These are phyloP conservation scores for Penicillium parvum DNA, from an alignment of 495 filamentous ascomycete genomes.

Conservation along the genomic window DNA sequence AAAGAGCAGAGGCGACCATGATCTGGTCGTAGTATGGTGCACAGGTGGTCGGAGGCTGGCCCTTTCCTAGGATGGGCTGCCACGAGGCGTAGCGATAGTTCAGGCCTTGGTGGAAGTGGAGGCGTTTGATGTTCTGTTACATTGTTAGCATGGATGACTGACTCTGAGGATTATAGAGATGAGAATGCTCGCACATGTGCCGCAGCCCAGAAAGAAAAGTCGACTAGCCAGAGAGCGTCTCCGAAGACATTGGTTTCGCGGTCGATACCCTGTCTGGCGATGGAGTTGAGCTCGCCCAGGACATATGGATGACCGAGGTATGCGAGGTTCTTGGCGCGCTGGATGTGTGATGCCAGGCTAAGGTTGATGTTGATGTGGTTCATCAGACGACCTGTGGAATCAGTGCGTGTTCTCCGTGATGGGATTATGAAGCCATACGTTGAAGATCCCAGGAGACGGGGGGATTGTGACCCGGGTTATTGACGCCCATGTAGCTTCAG, in stretches of 20 bases:
- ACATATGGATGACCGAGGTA: slow-evolving; percentile 13
- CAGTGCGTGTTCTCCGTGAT: neutral
- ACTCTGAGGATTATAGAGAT: neutral
- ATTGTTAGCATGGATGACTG: neutral
- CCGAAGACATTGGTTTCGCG: slow-evolving; percentile 15
- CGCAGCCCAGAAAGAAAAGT: slow-evolving; percentile 18
- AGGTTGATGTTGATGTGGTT: slow-evolving; percentile 20
- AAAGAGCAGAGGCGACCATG: slow-evolving; percentile 12
- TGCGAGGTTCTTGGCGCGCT: slow-evolving; percentile 11
- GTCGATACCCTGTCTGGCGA: slow-evolving; percentile 12
- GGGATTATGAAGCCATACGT: neutral
- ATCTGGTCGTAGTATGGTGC: slow-evolving; percentile 20
- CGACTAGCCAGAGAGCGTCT: slow-evolving; percentile 17
- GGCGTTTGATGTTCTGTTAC: slow-evolving; percentile 15
- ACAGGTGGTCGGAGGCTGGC: slow-evolving; percentile 4
- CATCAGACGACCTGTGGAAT: slow-evolving; percentile 11
- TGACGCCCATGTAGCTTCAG: slow-evolving; percentile 15
- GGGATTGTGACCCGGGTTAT: neutral
- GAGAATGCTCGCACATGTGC: slow-evolving; percentile 7
- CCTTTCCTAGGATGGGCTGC: slow-evolving; percentile 17
- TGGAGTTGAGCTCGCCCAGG: slow-evolving; percentile 14
- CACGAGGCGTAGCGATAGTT: slow-evolving; percentile 21
- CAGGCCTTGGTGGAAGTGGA: slow-evolving; percentile 21
- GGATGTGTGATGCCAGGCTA: slow-evolving; percentile 6
- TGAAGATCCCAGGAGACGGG: slow-evolving; percentile 7